Evolutionary conservation across 352 stramenopile genomes (phyloP).

Genomic region (Phytophthora uliginosa): DNA sequence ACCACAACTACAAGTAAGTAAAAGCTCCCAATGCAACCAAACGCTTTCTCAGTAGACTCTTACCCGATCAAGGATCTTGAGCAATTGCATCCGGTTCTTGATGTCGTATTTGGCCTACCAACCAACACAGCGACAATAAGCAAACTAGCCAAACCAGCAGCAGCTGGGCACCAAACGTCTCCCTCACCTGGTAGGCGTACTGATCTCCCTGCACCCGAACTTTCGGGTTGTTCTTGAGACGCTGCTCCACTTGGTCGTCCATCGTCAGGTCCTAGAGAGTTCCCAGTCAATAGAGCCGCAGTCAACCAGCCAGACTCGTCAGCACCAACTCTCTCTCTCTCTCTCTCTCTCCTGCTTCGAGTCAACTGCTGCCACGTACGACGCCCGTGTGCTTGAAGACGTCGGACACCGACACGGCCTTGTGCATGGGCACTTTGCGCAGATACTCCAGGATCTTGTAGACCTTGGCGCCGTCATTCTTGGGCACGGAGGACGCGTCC

Average conservation of each 20-base stretch:
- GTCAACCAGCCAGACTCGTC: background rate
- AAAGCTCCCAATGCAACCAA: background rate
- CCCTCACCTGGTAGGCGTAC: slow-evolving; percentile 82
- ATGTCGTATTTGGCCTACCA: slow-evolving; percentile 90
- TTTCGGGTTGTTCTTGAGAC: slow-evolving; percentile 90
- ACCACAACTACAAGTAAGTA: background rate
- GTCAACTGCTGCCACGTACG: slow-evolving; percentile 45
- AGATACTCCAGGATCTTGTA: slow-evolving; percentile 92
- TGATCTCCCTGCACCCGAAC: slow-evolving; percentile 77
- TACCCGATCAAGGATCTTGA: slow-evolving; percentile 84
- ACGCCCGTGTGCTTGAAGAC: slow-evolving; percentile 90
- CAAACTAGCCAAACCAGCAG: slow-evolving; percentile 6
- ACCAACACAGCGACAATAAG: slow-evolving; percentile 4
- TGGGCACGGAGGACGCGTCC: slow-evolving; percentile 81
- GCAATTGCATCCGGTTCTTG: slow-evolving; percentile 82
- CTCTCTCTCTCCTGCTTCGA: background rate
- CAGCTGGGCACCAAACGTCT: background rate
- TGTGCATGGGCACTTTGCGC: slow-evolving; percentile 85
- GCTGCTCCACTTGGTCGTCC: slow-evolving; percentile 88
- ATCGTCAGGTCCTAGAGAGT: slow-evolving; percentile 70
- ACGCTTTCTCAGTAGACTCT: slow-evolving; percentile 3
- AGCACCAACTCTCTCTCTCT: background rate
- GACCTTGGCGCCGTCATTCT: slow-evolving; percentile 88
- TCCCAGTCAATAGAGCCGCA: slow-evolving; percentile 1
- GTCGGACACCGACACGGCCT: slow-evolving; percentile 68